Conservation (phyloP, 2,329 filamentous ascomycete genomes). For the Mariannaea elegans region DNA sequence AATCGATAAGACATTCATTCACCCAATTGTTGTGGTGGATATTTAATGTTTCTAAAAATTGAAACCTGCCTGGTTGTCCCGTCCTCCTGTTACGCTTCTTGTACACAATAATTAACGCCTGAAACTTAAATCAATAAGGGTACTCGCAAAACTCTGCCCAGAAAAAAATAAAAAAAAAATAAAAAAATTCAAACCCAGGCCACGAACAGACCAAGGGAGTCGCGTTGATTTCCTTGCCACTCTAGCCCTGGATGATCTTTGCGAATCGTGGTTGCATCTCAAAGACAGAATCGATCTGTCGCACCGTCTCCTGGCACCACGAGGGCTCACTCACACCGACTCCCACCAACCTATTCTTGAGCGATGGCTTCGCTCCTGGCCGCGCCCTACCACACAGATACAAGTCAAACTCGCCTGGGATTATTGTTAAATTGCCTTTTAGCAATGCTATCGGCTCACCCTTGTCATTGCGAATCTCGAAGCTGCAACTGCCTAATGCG, state of each 20-base stretch:
- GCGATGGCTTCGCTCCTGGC: conserved; percentile 22
- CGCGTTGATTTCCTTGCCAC: no score
- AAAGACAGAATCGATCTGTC: conserved; percentile 37
- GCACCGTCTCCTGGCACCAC: conserved; percentile 43
- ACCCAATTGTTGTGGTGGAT: no score
- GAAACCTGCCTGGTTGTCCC: no score
- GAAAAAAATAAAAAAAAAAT: no score
- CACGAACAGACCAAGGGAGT: no score
- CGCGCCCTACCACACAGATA: conserved; percentile 36
- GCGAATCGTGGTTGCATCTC: background rate
- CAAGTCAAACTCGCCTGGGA: conserved; percentile 40
- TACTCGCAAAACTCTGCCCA: no score
- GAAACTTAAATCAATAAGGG: no score
- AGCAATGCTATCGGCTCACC: conserved; percentile 40
- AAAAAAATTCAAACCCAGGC: no score
- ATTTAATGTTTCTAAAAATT: no score
- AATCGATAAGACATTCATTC: no score
- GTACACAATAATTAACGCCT: background rate
- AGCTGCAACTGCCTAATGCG: conserved; percentile 41
- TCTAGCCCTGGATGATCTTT: no score
- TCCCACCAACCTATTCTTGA: conserved; percentile 38
- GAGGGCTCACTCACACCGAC: conserved; percentile 30
- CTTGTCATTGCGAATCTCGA: conserved; percentile 42
- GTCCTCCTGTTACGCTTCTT: background rate
- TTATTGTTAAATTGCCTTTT: conserved; percentile 42